Evolutionary conservation across 1,139 yeast genomes (phyloP), one percentile per base, ranked within the genome.

Genomic region (Saccharomycopsis phalli): DNA sequence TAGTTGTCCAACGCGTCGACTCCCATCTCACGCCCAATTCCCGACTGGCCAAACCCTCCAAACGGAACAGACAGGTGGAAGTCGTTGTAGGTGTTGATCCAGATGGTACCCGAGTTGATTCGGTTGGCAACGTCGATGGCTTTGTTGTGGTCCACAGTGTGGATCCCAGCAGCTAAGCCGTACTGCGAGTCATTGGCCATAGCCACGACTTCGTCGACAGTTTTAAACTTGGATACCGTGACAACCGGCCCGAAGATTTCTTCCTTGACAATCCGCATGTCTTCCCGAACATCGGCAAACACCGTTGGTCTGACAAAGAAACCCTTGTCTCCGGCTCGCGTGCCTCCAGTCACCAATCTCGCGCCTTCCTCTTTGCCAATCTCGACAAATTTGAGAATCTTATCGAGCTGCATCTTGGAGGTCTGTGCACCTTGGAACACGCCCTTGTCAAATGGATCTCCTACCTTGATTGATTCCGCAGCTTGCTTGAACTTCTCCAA

Each of bases 161-260:
- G 81, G 37, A 80, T 65, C 51, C 84, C 81, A 44, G 86, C 87
- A 50, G 84, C 86, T 56, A 80, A 68, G 51, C 87, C 88, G 53
- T 77, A 79, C 38, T 68, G 69, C 32, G 81, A 66, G 56, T 71
- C 69, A 57, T 80, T 80, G 35, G 86, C 84, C 58, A 66, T 63
- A 40, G 60, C 58, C 47, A 80, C 61, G 38, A 67, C 86, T 55
- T 79, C 83, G 47, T 76, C 81, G 40, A 69, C 70, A 34, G 80
- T 72, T 47, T 66, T 64, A 61, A 79, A 80, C 61, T 77, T 78
- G 51, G 76, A 61, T 41, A 78, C 68, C 23, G 81, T 72, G 44
- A 78, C 81, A 47, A 80, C 79, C 25, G 88, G 88, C 37, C 88
- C 95, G 53, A 86, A 86, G 42, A 87, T 82, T 63, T 84, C 95